Percentiles rank a stretch among this genome's conserved stretches.
These are phyloP conservation scores for Fusarium newnesense DNA, from an alignment of 2,329 filamentous ascomycete genomes.

Conservation along the genomic window DNA sequence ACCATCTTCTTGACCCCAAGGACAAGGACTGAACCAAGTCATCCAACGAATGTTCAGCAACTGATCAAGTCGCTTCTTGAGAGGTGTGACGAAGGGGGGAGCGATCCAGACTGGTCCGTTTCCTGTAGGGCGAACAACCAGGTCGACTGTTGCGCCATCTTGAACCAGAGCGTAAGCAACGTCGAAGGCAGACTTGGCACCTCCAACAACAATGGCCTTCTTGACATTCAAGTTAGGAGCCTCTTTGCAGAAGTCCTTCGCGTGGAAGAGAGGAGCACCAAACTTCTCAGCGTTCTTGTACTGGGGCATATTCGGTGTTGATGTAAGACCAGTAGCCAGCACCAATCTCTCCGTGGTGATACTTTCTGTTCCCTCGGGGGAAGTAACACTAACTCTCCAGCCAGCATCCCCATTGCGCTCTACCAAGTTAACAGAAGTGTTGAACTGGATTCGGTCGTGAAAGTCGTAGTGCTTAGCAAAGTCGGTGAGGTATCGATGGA, in stretches of 20 bases:
- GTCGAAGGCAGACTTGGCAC: conserved; percentile 68
- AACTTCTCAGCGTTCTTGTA: conserved; percentile 53
- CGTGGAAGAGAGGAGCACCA: conserved; percentile 55
- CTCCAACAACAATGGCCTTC: conserved; percentile 61
- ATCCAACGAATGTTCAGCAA: conserved; percentile 63
- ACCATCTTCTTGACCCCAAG: conserved; percentile 69
- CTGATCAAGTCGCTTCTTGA: conserved; percentile 70
- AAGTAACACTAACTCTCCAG: conserved; percentile 34
- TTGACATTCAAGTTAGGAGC: conserved; percentile 47
- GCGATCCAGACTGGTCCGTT: conserved; percentile 66
- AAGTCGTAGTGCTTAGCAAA: conserved; percentile 60
- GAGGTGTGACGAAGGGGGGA: conserved; percentile 67
- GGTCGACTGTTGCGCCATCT: conserved; percentile 58
- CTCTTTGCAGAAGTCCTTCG: conserved; percentile 53
- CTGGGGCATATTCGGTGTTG: conserved; percentile 54
- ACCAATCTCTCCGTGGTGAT: conserved; percentile 54
- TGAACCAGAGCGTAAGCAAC: conserved; percentile 65
- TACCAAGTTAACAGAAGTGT: conserved; percentile 60
- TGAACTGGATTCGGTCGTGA: conserved; percentile 58
- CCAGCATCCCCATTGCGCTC: conserved; percentile 32
- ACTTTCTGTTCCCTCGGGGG: not conserved
- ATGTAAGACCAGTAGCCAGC: conserved; percentile 62
- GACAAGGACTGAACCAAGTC: conserved; percentile 73
- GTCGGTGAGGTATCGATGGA: conserved; percentile 52
- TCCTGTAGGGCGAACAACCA: conserved; percentile 61